phyloP scores from a whole-genome alignment of 371 early-diverging fungal species.

The Syncephalastrum sp. region DNA sequence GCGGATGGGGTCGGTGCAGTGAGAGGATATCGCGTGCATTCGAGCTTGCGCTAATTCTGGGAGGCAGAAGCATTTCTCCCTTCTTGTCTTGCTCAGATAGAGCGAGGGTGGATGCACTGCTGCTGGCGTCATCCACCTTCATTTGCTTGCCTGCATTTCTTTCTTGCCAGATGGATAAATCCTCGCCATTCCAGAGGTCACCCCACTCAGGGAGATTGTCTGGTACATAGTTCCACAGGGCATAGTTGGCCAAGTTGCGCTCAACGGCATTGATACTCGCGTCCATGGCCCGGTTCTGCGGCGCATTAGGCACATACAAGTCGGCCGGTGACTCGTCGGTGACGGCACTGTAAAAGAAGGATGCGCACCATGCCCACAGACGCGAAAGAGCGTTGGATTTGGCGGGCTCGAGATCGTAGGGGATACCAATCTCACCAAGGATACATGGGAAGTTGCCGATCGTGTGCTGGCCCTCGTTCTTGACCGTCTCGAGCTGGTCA shows the following conservation, averaged over 20 bases:
- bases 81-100: neutral
- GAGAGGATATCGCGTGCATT: slow-evolving; percentile 31
- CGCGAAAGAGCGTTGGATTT: slow-evolving; percentile 6
- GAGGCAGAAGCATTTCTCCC: slow-evolving; percentile 4
- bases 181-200: slow-evolving; percentile 77
- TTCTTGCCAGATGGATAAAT: slow-evolving; percentile 53
- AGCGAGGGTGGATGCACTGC: neutral
- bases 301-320: slow-evolving; percentile 29
- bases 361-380: neutral
- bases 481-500: slow-evolving; percentile 54
- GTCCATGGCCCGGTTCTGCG: slow-evolving; percentile 69
- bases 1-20: slow-evolving; percentile 40
- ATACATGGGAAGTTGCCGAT: slow-evolving; percentile 58
- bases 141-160: neutral
- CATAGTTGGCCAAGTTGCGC: slow-evolving; percentile 56
- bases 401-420: slow-evolving; percentile 61
- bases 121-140: neutral
- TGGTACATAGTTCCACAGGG: slow-evolving; percentile 69
- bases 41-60: neutral
- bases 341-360: neutral
- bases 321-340: neutral
- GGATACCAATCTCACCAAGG: slow-evolving; percentile 76
- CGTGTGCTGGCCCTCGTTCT: slow-evolving; percentile 47
- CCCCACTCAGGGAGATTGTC: slow-evolving; percentile 62
- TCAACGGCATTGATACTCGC: slow-evolving; percentile 68